Evolutionary conservation across 805 yeast genomes (phyloP).

Genomic region (Yarrowia bubula): DNA sequence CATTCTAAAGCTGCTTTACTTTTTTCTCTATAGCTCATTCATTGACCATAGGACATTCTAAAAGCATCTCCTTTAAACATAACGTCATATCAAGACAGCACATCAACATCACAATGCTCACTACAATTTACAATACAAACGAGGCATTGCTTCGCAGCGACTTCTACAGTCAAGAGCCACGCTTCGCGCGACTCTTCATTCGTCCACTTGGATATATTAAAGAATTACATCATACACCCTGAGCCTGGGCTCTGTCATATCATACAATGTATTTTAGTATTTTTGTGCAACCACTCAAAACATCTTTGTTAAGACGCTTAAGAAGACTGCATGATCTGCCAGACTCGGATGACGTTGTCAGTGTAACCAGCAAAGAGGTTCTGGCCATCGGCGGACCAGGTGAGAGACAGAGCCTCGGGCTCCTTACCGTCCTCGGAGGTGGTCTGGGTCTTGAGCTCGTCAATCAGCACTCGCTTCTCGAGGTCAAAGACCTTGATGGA

Average conservation of each 20-base stretch:
- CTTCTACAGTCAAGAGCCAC: no score
- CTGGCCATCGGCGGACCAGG: slow-evolving; percentile 99
- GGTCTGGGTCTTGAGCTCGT: slow-evolving; percentile 97
- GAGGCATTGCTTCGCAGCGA: no score
- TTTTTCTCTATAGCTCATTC: no score
- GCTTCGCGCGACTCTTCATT: no score
- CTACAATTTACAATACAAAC: no score
- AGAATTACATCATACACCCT: neutral
- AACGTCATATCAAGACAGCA: no score
- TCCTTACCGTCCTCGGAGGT: slow-evolving; percentile 83
- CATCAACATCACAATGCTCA: no score
- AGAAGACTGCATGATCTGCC: slow-evolving; percentile 90
- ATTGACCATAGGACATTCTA: no score
- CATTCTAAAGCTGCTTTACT: no score
- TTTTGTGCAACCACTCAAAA: slow-evolving; percentile 1
- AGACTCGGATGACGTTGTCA: slow-evolving; percentile 98
- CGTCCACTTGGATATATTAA: neutral
- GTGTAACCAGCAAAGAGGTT: slow-evolving; percentile 99
- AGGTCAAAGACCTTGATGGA: slow-evolving; percentile 98
- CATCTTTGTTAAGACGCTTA: slow-evolving; percentile 24
- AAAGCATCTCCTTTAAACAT: no score
- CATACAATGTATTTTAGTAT: slow-evolving; percentile 27
- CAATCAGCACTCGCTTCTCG: slow-evolving; percentile 90
- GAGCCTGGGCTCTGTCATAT: neutral
- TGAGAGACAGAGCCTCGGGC: slow-evolving; percentile 96